phyloP scores from a whole-genome alignment of 371 early-diverging fungal species.

The Apophysomyces trapeziformis region DNA sequence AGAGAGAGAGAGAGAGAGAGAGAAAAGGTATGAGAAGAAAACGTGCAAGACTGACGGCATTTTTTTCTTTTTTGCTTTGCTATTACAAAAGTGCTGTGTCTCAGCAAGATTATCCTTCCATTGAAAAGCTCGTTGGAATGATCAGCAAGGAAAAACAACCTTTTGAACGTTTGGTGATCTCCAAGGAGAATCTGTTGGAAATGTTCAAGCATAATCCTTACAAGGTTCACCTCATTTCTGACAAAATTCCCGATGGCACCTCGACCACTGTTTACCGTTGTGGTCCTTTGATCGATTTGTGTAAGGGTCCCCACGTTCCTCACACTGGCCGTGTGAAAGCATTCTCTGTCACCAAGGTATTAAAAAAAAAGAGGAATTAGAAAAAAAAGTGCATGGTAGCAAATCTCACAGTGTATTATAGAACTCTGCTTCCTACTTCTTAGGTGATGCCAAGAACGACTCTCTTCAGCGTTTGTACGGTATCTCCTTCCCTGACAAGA shows the following conservation, averaged over 20 bases:
- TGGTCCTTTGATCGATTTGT: slow-evolving; percentile 98
- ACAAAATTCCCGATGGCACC: slow-evolving; percentile 95
- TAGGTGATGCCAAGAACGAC: slow-evolving; percentile 97
- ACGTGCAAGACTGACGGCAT: neutral
- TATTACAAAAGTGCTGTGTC: slow-evolving; percentile 54
- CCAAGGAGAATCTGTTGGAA: slow-evolving; percentile 93
- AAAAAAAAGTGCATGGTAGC: neutral
- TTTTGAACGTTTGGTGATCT: slow-evolving; percentile 90
- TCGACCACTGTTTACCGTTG: slow-evolving; percentile 98
- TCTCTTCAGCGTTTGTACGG: slow-evolving; percentile 99
- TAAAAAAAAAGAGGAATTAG: neutral
- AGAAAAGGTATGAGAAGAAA: neutral
- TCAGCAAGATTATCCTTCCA: slow-evolving; percentile 82
- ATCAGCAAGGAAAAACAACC: slow-evolving; percentile 96
- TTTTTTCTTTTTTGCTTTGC: slow-evolving; percentile 28
- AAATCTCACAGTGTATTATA: slow-evolving; percentile 23
- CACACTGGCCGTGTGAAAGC: slow-evolving; percentile 96
- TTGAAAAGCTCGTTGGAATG: slow-evolving; percentile 87
- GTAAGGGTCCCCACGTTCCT: slow-evolving; percentile 98
- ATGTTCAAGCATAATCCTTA: slow-evolving; percentile 99
- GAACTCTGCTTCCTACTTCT: slow-evolving; percentile 98
- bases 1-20: too few species aligned
- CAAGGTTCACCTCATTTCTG: slow-evolving; percentile 92
- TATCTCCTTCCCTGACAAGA: slow-evolving; percentile 98
- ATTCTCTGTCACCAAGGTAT: slow-evolving; percentile 87